Base-by-base conservation (phyloP, 805 yeast genomes). In the Suhomyces sp. region DNA sequence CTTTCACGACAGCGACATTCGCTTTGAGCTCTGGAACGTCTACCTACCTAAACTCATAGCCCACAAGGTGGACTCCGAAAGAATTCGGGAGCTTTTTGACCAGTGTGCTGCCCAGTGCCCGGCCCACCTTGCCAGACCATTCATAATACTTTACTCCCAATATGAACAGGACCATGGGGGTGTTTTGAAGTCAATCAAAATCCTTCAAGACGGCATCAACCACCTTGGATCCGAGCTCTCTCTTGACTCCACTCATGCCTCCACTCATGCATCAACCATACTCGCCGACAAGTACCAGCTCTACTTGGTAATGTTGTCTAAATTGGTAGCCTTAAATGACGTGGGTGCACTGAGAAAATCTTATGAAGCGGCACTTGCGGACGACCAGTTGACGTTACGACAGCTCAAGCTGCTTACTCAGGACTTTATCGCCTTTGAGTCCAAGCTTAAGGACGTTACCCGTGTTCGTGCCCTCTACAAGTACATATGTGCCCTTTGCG, bases 81-180 rank as follows among this genome's bases (percentile, higher is more conserved):
- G 72, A 29, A 67, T 87, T 5, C 71, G 96, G 35, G 96, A 88
- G 52, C 60, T 87, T 13, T 91, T 88, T 68, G 96, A 89, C 46
- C 82, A 83, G 43, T 79, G 90, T 4, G 58, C 88, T 3, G 73
- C 70, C 4, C 52, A 54, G 29, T 49, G 88, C 55, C 86, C 88
- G 0, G 63, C 61, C 1, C 50, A 75, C 20, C 60, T 75, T n/a
- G 72, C 78, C 44, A 78, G 79, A 51, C 64, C 81, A 0, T 68
- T 89, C 0, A 78, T 73, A 56, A 51, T 83, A 1, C 59, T 81
- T 35, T 89, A 86, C 62, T 81, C 86, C 2, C 68, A 82, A 33
- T 82, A 81, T 60, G 97, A 91, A 61, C 79, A 78, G 55, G 69
- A 66, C 0, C 64, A 69, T 43, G 91, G 91, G 0, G 71, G 81